These are phyloP conservation scores for Posidonia oceanica DNA, from an alignment of 116 monocot species.

Conservation along the genomic window DNA sequence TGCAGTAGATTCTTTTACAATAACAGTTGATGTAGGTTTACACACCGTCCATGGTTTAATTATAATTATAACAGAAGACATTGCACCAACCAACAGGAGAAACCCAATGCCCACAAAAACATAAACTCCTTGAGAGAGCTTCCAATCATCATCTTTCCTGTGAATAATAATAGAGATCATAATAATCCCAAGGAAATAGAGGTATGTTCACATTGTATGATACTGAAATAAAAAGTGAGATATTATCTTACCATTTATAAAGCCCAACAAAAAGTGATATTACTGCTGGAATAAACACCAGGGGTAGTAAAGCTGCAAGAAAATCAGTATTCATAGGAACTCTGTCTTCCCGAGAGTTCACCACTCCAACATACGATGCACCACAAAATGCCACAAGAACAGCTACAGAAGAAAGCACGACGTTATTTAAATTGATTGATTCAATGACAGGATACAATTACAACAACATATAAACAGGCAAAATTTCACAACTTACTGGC, in stretches of 20 bases:
- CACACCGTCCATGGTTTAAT: slow-evolving; percentile 95
- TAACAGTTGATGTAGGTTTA: slow-evolving; percentile 9
- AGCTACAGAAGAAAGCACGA: slow-evolving; percentile 34
- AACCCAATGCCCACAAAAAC: slow-evolving; percentile 82
- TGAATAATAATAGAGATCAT: slow-evolving; percentile 3
- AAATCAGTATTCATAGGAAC: slow-evolving; percentile 84
- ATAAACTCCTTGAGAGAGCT: slow-evolving; percentile 76
- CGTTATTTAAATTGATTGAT: background rate
- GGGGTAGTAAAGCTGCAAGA: slow-evolving; percentile 86
- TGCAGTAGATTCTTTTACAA: background rate
- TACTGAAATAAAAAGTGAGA: background rate
- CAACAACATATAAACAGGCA: background rate
- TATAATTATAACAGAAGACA: slow-evolving; percentile 58
- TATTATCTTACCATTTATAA: slow-evolving; percentile 75
- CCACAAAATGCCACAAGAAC: slow-evolving; percentile 95
- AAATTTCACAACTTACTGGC: slow-evolving; percentile 45
- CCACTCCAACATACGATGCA: slow-evolving; percentile 74
- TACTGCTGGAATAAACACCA: slow-evolving; percentile 82
- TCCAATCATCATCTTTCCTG: slow-evolving; percentile 99
- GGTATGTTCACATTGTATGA: background rate
- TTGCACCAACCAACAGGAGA: slow-evolving; percentile 72
- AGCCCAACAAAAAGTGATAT: slow-evolving; percentile 72
- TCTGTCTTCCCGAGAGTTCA: slow-evolving; percentile 63
- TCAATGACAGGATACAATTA: background rate
- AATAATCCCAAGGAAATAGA: background rate